phyloP scores from a whole-genome alignment of 768 basidiomycete species.

The Coprinopsis strossmayeri region DNA sequence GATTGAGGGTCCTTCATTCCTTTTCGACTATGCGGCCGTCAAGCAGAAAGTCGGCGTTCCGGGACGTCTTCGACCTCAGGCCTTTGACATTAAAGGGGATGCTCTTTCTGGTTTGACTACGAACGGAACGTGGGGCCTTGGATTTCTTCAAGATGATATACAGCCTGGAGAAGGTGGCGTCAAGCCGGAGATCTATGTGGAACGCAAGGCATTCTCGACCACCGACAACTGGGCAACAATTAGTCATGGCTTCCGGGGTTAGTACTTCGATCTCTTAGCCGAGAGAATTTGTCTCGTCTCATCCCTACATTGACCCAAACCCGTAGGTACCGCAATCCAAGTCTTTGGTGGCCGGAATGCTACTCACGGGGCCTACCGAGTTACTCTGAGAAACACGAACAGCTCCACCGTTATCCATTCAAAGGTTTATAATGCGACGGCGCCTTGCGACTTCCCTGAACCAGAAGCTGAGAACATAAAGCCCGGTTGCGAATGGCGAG shows the following conservation, averaged over 20 bases:
- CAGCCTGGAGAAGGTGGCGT: not conserved
- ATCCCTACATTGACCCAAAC: too few relatives aligned
- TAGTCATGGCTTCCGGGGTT: not conserved
- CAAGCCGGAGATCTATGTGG: not conserved
- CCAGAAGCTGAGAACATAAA: not conserved
- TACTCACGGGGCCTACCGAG: constrained; percentile 6
- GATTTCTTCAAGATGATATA: not conserved
- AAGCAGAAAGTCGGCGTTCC: constrained; percentile 4
- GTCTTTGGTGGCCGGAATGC: constrained; percentile 8
- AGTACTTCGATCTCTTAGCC: not conserved
- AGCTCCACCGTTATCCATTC: not conserved
- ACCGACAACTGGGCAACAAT: constrained; percentile 2
- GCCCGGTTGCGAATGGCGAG: constrained; percentile 7
- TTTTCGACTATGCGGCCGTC: constrained; percentile 10
- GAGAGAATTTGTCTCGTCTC: not conserved
- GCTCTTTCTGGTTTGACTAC: not conserved
- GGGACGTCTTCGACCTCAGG: not conserved
- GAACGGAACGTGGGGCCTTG: constrained; percentile 2
- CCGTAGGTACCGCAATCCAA: constrained; percentile 6
- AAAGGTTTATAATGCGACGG: constrained; percentile 1
- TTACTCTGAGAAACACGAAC: not conserved
- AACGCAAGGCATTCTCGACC: constrained; percentile 2
- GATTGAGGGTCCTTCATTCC: constrained; percentile 1
- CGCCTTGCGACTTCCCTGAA: not conserved
- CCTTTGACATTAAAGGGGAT: constrained; percentile 1